Evolutionary conservation across 2,329 filamentous ascomycete species (phyloP).

Genomic region (Penicillium vulpinum): DNA sequence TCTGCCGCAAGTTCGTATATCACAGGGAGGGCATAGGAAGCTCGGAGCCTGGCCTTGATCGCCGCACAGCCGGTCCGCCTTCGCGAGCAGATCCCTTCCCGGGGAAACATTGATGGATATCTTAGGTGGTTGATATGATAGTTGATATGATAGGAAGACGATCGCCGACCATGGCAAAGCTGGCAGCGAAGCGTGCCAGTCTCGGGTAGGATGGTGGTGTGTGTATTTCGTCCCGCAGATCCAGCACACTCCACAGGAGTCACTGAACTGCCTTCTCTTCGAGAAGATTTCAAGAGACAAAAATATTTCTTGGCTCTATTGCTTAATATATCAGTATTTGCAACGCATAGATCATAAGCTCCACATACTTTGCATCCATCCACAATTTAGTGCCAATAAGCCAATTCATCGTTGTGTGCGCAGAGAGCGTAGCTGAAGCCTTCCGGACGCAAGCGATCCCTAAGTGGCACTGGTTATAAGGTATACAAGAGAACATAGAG

Average conservation of each 20-base stretch:
- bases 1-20: background rate
- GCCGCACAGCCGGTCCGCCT: background rate
- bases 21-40: background rate
- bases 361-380: no score
- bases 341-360: no score
- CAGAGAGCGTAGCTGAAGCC: no score
- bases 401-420: no score
- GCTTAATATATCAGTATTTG: background rate
- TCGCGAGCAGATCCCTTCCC: background rate
- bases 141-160: background rate
- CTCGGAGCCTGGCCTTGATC: background rate
- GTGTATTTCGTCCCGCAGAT: background rate
- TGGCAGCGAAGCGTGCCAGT: background rate
- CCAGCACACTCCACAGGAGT: background rate
- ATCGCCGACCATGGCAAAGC: background rate
- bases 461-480: no score
- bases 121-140: background rate
- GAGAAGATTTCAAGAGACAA: background rate
- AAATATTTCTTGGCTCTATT: slow-evolving; percentile 1
- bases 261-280: background rate
- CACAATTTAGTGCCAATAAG: no score
- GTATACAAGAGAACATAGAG: no score
- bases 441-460: no score
- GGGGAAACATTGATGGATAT: background rate
- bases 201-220: background rate